Evolutionary conservation across 2,329 filamentous ascomycete genomes (phyloP).

Genomic region (Fusarium sp.): DNA sequence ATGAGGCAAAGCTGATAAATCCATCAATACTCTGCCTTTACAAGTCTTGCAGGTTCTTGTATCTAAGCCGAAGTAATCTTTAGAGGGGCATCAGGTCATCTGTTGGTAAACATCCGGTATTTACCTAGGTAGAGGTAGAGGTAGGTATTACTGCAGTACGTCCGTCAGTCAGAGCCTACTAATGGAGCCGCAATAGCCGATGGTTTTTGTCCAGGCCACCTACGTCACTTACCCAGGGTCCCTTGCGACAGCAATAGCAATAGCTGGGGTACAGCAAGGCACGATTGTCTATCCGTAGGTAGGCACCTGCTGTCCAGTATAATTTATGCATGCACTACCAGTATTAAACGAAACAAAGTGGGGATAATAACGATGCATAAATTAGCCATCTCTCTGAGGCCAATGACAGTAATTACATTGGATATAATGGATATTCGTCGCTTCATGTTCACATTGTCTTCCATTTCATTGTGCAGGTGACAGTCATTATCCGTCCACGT

Average conservation of each 20-base stretch:
- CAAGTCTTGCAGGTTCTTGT: background rate
- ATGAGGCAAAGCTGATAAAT: background rate
- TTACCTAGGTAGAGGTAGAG: background rate
- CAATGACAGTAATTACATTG: background rate
- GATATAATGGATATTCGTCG: background rate
- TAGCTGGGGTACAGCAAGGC: background rate
- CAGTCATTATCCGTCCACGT: slow-evolving; percentile 23
- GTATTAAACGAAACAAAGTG: background rate
- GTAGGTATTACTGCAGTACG: background rate
- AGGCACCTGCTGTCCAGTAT: background rate
- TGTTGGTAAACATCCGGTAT: background rate
- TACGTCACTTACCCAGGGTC: background rate
- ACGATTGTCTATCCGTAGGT: background rate
- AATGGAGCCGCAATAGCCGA: background rate
- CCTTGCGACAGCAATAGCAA: background rate
- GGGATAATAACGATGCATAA: background rate
- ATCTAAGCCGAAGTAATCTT: background rate
- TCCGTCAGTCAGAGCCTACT: background rate
- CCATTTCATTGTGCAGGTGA: slow-evolving; percentile 22
- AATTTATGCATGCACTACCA: background rate
- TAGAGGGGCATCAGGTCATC: background rate
- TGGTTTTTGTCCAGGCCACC: background rate
- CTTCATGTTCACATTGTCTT: background rate
- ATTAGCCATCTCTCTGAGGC: background rate
- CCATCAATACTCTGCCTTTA: background rate